These are phyloP conservation scores for Pythium folliculosum DNA, from an alignment of 352 stramenopile genomes.

Conservation along the genomic window DNA sequence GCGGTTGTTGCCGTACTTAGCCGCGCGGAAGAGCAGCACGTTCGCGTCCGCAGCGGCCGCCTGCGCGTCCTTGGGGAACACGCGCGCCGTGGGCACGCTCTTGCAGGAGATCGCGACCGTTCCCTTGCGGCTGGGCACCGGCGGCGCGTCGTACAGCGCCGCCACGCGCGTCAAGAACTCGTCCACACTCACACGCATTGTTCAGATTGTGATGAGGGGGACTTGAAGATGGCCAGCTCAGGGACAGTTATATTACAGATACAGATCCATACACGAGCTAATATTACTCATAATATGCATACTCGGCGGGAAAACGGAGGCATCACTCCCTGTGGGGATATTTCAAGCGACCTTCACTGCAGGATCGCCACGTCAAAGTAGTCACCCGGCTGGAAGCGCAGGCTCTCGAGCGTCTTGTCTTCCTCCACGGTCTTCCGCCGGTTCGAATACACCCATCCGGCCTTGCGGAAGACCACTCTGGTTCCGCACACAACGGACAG, in stretches of 20 bases:
- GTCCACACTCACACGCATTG: slow-evolving; percentile 61
- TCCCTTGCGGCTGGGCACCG: slow-evolving; percentile 39
- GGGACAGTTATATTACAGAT: slow-evolving; percentile 11
- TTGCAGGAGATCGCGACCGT: slow-evolving; percentile 69
- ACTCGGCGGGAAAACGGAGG: too few species aligned
- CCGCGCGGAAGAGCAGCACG: slow-evolving; percentile 72
- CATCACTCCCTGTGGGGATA: too few species aligned
- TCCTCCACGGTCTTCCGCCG: slow-evolving; percentile 54
- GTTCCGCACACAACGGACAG: not conserved
- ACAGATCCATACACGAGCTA: not conserved
- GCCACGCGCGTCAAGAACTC: slow-evolving; percentile 63
- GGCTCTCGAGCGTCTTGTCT: slow-evolving; percentile 60
- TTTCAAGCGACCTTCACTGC: too few species aligned
- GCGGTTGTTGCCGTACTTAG: slow-evolving; percentile 87
- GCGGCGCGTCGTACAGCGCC: slow-evolving; percentile 50
- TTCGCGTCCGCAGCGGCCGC: slow-evolving; percentile 47
- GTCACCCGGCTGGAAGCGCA: slow-evolving; percentile 68
- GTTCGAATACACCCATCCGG: slow-evolving; percentile 59
- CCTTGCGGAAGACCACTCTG: slow-evolving; percentile 61
- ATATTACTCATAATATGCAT: too few species aligned
- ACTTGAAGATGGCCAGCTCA: not conserved
- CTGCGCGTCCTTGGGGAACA: slow-evolving; percentile 23
- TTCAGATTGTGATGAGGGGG: slow-evolving; percentile 17
- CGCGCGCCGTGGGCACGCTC: slow-evolving; percentile 43
- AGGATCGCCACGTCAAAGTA: slow-evolving; percentile 57